These are phyloP conservation scores for Pulveroboletus sp. DNA, from an alignment of 1,284 basidiomycete genomes.

Conservation along the genomic window DNA sequence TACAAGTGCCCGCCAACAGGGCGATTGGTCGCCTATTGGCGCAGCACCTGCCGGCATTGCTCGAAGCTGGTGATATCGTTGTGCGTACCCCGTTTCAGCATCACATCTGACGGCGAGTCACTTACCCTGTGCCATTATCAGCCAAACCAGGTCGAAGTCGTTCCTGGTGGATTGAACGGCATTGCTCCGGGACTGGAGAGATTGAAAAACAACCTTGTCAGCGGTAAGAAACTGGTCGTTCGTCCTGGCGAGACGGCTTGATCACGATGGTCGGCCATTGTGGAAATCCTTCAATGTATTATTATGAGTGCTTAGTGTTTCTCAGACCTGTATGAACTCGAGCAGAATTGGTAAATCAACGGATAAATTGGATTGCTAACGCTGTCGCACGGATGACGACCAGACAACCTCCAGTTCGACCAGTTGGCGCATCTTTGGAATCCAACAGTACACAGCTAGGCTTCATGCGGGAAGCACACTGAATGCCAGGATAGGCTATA, in stretches of 20 bases:
- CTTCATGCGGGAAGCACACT: too few species aligned
- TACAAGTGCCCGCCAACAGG: constrained; percentile 16
- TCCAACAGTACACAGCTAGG: too few species aligned
- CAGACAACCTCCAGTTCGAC: too few species aligned
- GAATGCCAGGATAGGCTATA: too few species aligned
- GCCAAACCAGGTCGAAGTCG: constrained; percentile 27
- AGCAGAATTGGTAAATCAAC: not conserved
- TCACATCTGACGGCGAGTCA: not conserved
- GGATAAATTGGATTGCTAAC: not conserved
- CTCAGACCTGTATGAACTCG: not conserved
- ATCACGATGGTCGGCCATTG: not conserved
- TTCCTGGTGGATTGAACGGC: constrained; percentile 27
- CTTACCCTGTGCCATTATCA: not conserved
- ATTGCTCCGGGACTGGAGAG: constrained; percentile 23
- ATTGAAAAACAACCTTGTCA: constrained; percentile 29
- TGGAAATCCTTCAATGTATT: not conserved
- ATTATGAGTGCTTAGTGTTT: not conserved
- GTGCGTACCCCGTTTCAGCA: constrained; percentile 12
- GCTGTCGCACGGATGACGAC: too few species aligned
- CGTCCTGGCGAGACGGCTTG: constrained; percentile 18
- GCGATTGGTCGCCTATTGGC: constrained; percentile 19
- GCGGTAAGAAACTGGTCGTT: constrained; percentile 23
- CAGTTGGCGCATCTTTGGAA: too few species aligned
- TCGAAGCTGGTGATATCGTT: constrained; percentile 26
- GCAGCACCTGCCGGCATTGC: constrained; percentile 11